Base-by-base conservation (phyloP, 2,329 filamentous ascomycete species). In the Simplicillium aogashimaense region DNA sequence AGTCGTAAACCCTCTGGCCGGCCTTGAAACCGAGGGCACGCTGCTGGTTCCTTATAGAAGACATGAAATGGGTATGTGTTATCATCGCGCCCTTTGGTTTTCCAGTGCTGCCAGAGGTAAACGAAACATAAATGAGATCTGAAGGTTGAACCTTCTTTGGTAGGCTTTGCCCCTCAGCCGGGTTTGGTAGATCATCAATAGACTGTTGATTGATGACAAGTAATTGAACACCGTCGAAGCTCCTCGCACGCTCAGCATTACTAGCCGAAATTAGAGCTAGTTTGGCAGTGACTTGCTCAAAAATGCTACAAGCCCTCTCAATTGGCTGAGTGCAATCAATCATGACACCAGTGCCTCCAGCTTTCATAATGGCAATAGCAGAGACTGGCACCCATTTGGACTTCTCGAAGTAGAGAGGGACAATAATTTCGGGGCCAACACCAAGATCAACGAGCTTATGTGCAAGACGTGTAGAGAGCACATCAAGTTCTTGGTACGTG, bases 351-450 rank as follows among this genome's bases (percentile, higher is more conserved):
- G 37, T 25, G 5, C 29, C 37, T 16, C 37, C 37, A 20, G 37
- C 30, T 15, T 38, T 38, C 29, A 36, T 37, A 7, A 41, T 29
- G 10, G 39, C 34, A 4, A 41, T 9, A 13, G 35, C 35, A 2
- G 34, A 25, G 17, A 41, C 29, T n/a, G 35, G 28, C 8, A 35
- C 25, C 39, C 39, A 36, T 25, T 31, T 15, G 3, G 39, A 41
- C 18, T 35, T 36, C 12, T 41, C 39, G 14, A 41, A 41, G 7
- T 17, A 25, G 7, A 41, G 10, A 10, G 34, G 34, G 3, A 41
- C 39, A 33, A 41, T 25, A 25, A 17, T 14, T 7, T 33, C 28
- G 15, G 29, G 8, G 3, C 18, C 10, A 18, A 41, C 20, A 11
- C 39, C 39, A 4, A 18, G 14, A 9, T 29, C 25, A 12, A 37